These are phyloP conservation scores for Sorghum bicolor DNA, from an alignment of 176 grass and related monocot genomes.

Conservation along the genomic window DNA sequence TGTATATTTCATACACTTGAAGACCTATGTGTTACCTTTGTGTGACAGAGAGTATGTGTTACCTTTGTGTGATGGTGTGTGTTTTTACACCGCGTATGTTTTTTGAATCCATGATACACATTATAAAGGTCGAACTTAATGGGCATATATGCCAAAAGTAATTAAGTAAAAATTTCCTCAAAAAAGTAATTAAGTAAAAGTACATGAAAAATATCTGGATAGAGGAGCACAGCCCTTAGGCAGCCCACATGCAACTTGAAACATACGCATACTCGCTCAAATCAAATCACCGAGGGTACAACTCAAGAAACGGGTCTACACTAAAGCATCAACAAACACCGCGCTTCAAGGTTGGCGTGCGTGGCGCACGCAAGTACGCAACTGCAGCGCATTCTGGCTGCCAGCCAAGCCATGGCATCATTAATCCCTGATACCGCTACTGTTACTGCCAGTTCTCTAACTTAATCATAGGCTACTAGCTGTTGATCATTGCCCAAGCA, in stretches of 20 bases:
- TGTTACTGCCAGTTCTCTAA: slow-evolving; percentile 1
- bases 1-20: too few relatives aligned
- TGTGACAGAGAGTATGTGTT: too few relatives aligned
- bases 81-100: neutral
- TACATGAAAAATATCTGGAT: neutral
- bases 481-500: slow-evolving; percentile 42
- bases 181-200: too few relatives aligned
- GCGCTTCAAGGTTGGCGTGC: slow-evolving; percentile 1
- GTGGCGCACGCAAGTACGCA: slow-evolving; percentile 14
- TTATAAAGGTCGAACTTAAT: neutral
- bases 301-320: slow-evolving; percentile 1
- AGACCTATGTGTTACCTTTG: too few relatives aligned
- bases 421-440: slow-evolving; percentile 1
- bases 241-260: slow-evolving; percentile 28
- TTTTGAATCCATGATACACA: too few relatives aligned
- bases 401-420: slow-evolving; percentile 19
- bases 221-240: neutral
- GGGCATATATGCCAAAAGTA: neutral
- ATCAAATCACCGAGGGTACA: slow-evolving; percentile 8
- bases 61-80: too few relatives aligned
- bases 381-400: slow-evolving; percentile 4
- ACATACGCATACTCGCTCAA: slow-evolving; percentile 23
- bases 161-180: too few relatives aligned
- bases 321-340: slow-evolving; percentile 15
- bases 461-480: slow-evolving; percentile 19